Conservation (phyloP, 768 basidiomycete genomes). For the Tricholoma matsutake region DNA sequence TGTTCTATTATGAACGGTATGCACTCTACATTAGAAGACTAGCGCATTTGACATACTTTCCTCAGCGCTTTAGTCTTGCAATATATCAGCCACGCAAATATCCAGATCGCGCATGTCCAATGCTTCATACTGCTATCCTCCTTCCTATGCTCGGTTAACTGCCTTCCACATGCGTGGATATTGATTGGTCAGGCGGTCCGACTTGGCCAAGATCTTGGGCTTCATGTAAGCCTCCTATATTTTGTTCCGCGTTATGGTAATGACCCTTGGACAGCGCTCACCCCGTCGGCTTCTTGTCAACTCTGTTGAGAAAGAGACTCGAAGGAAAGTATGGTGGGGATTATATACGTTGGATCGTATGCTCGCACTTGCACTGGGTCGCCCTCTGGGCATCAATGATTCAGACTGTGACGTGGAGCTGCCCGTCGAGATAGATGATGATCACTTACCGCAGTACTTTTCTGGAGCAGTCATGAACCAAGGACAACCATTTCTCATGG, state of each 20-base stretch:
- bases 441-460: conserved; percentile 68
- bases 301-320: conserved; percentile 82
- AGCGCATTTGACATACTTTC: conserved; percentile 12
- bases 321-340: conserved; percentile 92
- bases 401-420: conserved; percentile 87
- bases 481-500: conserved; percentile 69
- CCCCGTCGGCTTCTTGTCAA: conserved; percentile 69
- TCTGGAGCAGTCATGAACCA: conserved; percentile 56
- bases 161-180: conserved; percentile 92
- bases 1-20: conserved; percentile 87
- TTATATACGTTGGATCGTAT: conserved; percentile 89
- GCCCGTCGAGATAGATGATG: conserved; percentile 83
- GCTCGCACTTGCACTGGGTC: conserved; percentile 86
- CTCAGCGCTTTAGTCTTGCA: conserved; percentile 82
- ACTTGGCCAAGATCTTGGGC: conserved; percentile 85
- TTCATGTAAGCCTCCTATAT: conserved; percentile 64
- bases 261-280: conserved; percentile 56
- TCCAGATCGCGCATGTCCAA: conserved; percentile 85
- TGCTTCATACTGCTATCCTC: conserved; percentile 87
- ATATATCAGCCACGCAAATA: conserved; percentile 87
- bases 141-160: conserved; percentile 90
- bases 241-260: conserved; percentile 16
- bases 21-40: conserved; percentile 20
- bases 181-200: conserved; percentile 88
- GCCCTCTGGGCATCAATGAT: conserved; percentile 87